A percentile compares a stretch with the other conserved stretches of the same genome.
Conservation (phyloP, 1,139 yeast species). For the Kazachstania sp. region DNA sequence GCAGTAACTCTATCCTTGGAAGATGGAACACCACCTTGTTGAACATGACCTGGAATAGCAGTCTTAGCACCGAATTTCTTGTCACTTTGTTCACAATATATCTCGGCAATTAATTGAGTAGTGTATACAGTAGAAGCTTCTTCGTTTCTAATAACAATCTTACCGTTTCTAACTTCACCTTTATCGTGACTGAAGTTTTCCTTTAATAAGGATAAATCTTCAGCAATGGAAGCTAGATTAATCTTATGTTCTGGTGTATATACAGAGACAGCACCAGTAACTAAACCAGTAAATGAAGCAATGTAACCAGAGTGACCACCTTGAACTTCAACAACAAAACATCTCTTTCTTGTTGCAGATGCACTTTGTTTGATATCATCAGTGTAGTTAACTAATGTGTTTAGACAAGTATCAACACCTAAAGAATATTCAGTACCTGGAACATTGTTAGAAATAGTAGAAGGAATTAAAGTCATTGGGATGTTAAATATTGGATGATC, state of each 20-base stretch:
- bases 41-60: constrained; percentile 97
- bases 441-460: constrained; percentile 77
- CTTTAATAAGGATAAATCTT: constrained; percentile 51
- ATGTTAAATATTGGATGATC: constrained; percentile 65
- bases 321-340: constrained; percentile 76
- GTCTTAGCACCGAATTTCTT: constrained; percentile 84
- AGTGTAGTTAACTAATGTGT: constrained; percentile 65
- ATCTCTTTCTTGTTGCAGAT: constrained; percentile 68
- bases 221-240: constrained; percentile 47
- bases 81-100: constrained; percentile 67
- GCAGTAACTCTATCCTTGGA: constrained; percentile 92
- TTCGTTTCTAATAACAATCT: constrained; percentile 76
- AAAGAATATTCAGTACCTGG: constrained; percentile 78
- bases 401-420: constrained; percentile 73
- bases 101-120: constrained; percentile 73
- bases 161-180: constrained; percentile 67
- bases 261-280: constrained; percentile 66
- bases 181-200: constrained; percentile 49
- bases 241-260: constrained; percentile 70
- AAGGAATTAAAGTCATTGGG: constrained; percentile 71
- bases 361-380: constrained; percentile 76
- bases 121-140: constrained; percentile 75
- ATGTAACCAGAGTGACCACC: constrained; percentile 80
- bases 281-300: constrained; percentile 60
- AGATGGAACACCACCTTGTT: constrained; percentile 95